Conservation (phyloP, 2,329 filamentous ascomycete genomes). For the Tolypocladium ovalisporum region DNA sequence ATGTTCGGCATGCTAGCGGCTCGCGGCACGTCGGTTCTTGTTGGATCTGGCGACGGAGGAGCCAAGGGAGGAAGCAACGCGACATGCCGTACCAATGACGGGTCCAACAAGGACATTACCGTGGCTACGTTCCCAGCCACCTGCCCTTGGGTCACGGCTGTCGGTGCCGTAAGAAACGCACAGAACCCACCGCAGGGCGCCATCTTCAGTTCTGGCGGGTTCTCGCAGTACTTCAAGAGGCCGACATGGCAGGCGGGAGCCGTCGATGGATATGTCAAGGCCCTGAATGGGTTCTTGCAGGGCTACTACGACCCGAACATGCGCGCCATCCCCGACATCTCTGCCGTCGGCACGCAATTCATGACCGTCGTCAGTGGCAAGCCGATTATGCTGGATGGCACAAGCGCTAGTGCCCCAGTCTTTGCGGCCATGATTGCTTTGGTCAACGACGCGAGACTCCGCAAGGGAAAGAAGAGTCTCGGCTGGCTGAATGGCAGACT, state of each 20-base stretch:
- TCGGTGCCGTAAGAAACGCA: constrained; percentile 44
- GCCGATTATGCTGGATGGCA: constrained; percentile 24
- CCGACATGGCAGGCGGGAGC: constrained; percentile 33
- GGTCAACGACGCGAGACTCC: constrained; percentile 41
- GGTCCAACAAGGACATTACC: constrained; percentile 41
- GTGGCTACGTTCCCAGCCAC: constrained; percentile 53
- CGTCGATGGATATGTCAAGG: constrained; percentile 28
- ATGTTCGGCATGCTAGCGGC: constrained; percentile 41
- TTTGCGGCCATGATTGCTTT: constrained; percentile 43
- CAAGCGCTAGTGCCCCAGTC: constrained; percentile 42
- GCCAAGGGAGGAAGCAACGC: constrained; percentile 33
- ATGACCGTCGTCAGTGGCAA: constrained; percentile 20
- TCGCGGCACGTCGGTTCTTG: constrained; percentile 40
- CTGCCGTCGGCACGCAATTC: constrained; percentile 48
- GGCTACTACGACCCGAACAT: constrained; percentile 33
- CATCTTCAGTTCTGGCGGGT: constrained; percentile 38
- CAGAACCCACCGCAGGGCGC: constrained; percentile 28
- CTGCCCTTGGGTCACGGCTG: constrained; percentile 57
- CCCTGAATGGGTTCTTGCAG: constrained; percentile 28
- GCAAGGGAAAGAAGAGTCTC: constrained; percentile 33
- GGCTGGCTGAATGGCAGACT: constrained; percentile 43
- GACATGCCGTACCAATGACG: constrained; percentile 47
- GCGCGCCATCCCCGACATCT: constrained; percentile 39
- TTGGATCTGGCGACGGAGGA: constrained; percentile 40
- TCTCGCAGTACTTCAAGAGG: constrained; percentile 37